phyloP scores from a whole-genome alignment of 1,284 basidiomycete genomes.

The Irpex sp. region DNA sequence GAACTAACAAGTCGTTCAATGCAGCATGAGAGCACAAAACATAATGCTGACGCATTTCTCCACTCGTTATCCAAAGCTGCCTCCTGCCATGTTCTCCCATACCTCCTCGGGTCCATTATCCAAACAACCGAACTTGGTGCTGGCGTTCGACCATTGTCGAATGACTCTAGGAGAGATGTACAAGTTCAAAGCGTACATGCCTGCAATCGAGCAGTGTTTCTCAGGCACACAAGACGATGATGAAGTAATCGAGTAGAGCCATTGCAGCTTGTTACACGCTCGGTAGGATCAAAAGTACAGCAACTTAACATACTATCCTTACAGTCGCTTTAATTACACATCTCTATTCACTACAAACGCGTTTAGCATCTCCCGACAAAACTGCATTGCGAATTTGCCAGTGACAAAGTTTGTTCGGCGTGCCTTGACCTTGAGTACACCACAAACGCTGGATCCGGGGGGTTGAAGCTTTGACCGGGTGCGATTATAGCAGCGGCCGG shows the following conservation, averaged over 20 bases:
- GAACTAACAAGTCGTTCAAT: not conserved
- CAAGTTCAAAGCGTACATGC: slow-evolving; percentile 82
- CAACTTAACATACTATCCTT: slow-evolving; percentile 5
- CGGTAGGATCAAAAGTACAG: slow-evolving; percentile 13
- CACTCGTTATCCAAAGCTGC: slow-evolving; percentile 90
- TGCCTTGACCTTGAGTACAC: not conserved
- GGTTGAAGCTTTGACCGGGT: not conserved
- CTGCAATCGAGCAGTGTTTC: slow-evolving; percentile 78
- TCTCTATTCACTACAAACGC: not conserved
- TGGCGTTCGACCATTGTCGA: slow-evolving; percentile 87
- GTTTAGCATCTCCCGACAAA: not conserved
- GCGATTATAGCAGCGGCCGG: not conserved
- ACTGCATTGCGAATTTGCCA: not conserved
- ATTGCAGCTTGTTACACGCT: slow-evolving; percentile 23
- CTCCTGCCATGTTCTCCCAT: slow-evolving; percentile 28
- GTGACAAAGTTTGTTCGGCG: not conserved
- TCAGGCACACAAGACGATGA: slow-evolving; percentile 63
- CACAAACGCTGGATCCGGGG: not conserved
- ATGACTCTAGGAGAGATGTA: slow-evolving; percentile 83
- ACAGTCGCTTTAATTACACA: not conserved
- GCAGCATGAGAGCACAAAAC: slow-evolving; percentile 86
- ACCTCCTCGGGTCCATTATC: slow-evolving; percentile 6
- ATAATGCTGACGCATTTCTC: slow-evolving; percentile 96
- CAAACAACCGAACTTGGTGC: slow-evolving; percentile 56
- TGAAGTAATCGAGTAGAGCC: slow-evolving; percentile 46